Evolutionary conservation across 495 filamentous ascomycete species (phyloP).

Genomic region (Aspergillus conjunctus): DNA sequence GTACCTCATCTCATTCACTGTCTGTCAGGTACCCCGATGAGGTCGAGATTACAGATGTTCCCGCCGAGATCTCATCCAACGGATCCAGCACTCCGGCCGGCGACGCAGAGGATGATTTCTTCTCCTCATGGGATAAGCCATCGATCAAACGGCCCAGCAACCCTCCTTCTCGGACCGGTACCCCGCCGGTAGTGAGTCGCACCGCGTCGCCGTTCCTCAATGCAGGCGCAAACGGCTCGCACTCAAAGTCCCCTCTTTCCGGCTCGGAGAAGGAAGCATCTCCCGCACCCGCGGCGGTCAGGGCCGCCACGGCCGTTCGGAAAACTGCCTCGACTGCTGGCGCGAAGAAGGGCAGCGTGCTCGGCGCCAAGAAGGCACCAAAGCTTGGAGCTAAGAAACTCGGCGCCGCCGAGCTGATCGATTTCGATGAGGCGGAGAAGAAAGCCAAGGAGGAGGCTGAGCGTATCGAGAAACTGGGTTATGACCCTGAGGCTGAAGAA

Average conservation of each 20-base stretch:
- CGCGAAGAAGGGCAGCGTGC: constrained; percentile 77
- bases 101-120: constrained; percentile 91
- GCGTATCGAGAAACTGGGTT: constrained; percentile 95
- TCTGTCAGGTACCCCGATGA: constrained; percentile 74
- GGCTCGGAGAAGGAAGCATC: constrained; percentile 56
- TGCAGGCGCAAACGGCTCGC: constrained; percentile 64
- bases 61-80: constrained; percentile 58
- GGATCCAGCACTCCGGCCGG: constrained; percentile 70
- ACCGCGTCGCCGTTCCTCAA: constrained; percentile 88
- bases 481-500: constrained; percentile 88
- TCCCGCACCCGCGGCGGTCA: constrained; percentile 61
- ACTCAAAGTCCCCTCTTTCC: constrained; percentile 80
- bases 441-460: constrained; percentile 98
- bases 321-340: constrained; percentile 62
- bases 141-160: constrained; percentile 96
- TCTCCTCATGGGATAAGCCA: constrained; percentile 98
- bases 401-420: constrained; percentile 68
- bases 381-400: constrained; percentile 95
- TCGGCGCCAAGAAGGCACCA: constrained; percentile 84
- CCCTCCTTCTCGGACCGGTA: constrained; percentile 86
- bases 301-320: constrained; percentile 74
- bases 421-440: constrained; percentile 96
- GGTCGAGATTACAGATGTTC: constrained; percentile 79
- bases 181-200: constrained; percentile 80
- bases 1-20: background rate